Conservation (phyloP, 1,284 basidiomycete genomes). For the Naganishia liquefaciens region DNA sequence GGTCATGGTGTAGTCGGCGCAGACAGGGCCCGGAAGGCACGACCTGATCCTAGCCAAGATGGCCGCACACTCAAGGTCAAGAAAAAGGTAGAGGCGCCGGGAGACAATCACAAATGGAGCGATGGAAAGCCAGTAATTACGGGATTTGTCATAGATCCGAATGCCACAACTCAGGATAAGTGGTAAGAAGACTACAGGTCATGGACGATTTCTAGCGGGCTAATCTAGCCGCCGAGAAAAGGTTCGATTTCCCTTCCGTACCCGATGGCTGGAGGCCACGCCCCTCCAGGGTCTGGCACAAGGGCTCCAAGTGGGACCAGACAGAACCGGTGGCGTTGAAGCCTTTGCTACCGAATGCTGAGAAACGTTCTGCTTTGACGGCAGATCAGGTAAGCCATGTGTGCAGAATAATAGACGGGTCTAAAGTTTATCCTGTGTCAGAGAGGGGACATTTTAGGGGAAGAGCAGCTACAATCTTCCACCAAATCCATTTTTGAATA, state of each 20-base stretch:
- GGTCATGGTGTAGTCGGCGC: slow-evolving; percentile 35
- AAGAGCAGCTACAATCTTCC: slow-evolving; percentile 62
- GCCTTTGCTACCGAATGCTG: slow-evolving; percentile 55
- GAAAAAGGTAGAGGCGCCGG: neutral
- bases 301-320: slow-evolving; percentile 59
- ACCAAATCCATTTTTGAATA: slow-evolving; percentile 81
- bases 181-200: slow-evolving; percentile 60
- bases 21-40: slow-evolving; percentile 5
- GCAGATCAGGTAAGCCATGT: slow-evolving; percentile 46
- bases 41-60: neutral
- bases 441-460: slow-evolving; percentile 81
- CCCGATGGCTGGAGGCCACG: slow-evolving; percentile 82
- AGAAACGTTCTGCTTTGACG: slow-evolving; percentile 43
- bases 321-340: slow-evolving; percentile 37
- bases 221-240: slow-evolving; percentile 44
- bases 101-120: slow-evolving; percentile 58
- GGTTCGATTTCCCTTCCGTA: slow-evolving; percentile 77
- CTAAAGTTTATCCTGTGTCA: slow-evolving; percentile 48
- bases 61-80: neutral
- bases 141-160: slow-evolving; percentile 72
- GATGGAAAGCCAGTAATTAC: slow-evolving; percentile 72
- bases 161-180: slow-evolving; percentile 69
- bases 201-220: neutral
- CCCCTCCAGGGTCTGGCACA: slow-evolving; percentile 74
- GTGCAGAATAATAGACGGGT: neutral